phyloP scores from a whole-genome alignment of 768 basidiomycete genomes.

The Kondoa subrosea region DNA sequence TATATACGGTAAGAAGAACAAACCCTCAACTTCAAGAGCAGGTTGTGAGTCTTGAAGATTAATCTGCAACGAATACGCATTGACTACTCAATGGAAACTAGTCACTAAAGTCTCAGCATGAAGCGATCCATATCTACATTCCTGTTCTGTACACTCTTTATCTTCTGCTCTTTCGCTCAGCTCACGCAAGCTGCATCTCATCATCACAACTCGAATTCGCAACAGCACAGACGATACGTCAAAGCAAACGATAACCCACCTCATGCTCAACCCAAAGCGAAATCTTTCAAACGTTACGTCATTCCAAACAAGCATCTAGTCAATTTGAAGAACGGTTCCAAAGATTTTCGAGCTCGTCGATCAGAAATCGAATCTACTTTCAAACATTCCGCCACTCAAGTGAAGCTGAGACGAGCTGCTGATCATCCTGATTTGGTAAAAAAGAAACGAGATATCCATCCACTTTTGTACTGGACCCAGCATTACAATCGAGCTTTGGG shows the following conservation, averaged over 20 bases:
- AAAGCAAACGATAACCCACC: background rate
- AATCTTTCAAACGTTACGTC: conserved; percentile 5
- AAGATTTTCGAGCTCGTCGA: background rate
- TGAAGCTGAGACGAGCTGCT: background rate
- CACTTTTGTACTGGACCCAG: conserved; percentile 6
- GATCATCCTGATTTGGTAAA: background rate
- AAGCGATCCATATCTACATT: too few relatives aligned
- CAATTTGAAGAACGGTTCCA: background rate
- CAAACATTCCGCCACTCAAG: background rate
- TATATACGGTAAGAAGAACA: too few relatives aligned
- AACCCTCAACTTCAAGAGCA: too few relatives aligned
- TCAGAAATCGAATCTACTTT: background rate
- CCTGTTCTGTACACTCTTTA: too few relatives aligned
- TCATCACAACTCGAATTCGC: background rate
- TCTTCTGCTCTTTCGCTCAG: too few relatives aligned
- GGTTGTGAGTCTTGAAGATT: background rate
- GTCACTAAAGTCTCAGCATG: too few relatives aligned
- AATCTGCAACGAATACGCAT: too few relatives aligned
- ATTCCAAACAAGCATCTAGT: background rate
- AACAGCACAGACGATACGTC: background rate
- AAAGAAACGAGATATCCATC: background rate
- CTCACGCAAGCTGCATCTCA: too few relatives aligned
- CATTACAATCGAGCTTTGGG: conserved; percentile 7
- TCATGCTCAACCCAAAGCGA: background rate
- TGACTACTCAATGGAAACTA: too few relatives aligned